Evolutionary conservation across 768 basidiomycete species (phyloP), one percentile per base, ranked within the genome.

Genomic region (Kwoniella botswanensis): DNA sequence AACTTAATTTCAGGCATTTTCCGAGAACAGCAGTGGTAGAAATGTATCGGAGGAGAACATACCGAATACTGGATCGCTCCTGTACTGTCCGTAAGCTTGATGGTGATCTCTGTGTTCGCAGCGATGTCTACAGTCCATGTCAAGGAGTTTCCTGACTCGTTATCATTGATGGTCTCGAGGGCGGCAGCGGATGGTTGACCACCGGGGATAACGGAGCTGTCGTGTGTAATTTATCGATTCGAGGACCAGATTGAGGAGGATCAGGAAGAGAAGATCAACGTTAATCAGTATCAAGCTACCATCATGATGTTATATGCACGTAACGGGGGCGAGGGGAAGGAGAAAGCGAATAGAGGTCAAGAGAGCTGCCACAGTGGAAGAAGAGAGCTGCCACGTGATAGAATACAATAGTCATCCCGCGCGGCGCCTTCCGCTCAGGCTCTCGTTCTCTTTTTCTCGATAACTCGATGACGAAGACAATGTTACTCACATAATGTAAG

Each of bases 141-240:
- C 70, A 66, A 63, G 9, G 70, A 61, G 70, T 42, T 74, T n/a
- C 60, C 61, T 21, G 43, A 44, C 26, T 68, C 64, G 44, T 15
- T 15, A 42, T 62, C 60, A 63, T 52, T 56, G 60, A 78, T 68
- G 43, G 70, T 74, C n/a, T 54, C 64, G 64, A 81, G 65, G 41
- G 78, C 76, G 18, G 79, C 71, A 44, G 78, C 77, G 41, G 72
- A 68, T 29, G 74, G 67, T 56, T 81, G 74, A 52, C 76, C 76
- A 53, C 74, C 79, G 64, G 79, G 79, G 69, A 86, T 85, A 70
- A 92, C 78, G 78, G 72, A 74, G 46, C 78, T 79, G 64, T 41
- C 1, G 11, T 42, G 22, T 53, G 1, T 17, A 52, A 22, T 66
- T 50, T 12, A 72, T 56, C 59, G 42, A 22, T 58, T 54, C 0